Evolutionary conservation across 129 eudicot species (phyloP), one percentile per base, ranked within the genome.

Genomic region (Lactuca saligna): DNA sequence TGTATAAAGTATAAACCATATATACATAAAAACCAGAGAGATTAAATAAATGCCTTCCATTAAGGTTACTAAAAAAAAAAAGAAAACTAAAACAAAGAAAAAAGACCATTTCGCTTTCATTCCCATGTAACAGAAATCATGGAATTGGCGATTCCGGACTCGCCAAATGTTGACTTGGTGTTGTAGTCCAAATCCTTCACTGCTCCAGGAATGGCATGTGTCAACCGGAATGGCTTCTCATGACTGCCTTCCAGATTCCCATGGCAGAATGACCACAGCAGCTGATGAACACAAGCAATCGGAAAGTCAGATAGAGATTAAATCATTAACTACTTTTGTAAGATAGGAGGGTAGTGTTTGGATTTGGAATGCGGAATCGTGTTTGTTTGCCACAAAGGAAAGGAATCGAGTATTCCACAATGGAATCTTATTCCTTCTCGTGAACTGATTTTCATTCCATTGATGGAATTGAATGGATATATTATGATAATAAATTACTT

Each of bases 191-290:
- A 64, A 38, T 57, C 62, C 71, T 73, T 81, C 8, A 87, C 79
- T 7, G 88, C 86, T 35, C 97, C 90, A 0, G 93, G 96, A 61
- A 87, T 87, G 2, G 92, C 96, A 12, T 85, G 90, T 25, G 84
- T 70, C 80, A 91, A 65, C 3, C 90, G 85, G 41, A 91, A 83
- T 34, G 81, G 61, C 63, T 79, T 66, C 39, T 37, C 75, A 41
- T 79, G 82, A 48, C 72, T 87, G 42, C 82, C 85, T 51, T 81
- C 86, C 68, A 91, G 74, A 70, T 83, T 84, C 31, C 80, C 77
- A 41, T 61, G 41, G 78, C 97, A 91, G 72, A 91, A 91, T 29
- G 97, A 91, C 97, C 97, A 91, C 49, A 91, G 69, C 72, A 91
- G 56, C 96, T 91, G 85, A 62, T 57, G 13, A 11, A 39, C 15